Evolutionary conservation across 83 land plant genomes (phyloP).

Genomic region (Isoetes engelmannii): DNA sequence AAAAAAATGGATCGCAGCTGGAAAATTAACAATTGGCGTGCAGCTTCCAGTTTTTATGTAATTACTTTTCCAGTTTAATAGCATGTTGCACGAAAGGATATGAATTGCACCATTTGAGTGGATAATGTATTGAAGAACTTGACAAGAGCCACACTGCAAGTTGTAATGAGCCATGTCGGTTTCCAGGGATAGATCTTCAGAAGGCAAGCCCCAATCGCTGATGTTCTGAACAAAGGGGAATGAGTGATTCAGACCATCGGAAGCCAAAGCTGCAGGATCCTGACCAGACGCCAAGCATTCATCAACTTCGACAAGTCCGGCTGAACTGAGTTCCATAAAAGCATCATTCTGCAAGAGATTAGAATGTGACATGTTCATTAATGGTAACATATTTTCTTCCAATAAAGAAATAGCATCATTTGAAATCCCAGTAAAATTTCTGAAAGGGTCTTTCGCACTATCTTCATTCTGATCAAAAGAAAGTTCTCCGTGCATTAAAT

Average conservation of each 20-base stretch:
- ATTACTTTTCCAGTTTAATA: neutral
- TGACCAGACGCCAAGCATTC: neutral
- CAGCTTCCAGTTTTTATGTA: neutral
- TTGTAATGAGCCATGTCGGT: slow-evolving; percentile 4
- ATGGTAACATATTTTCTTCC: neutral
- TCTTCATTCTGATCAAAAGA: neutral
- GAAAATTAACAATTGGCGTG: neutral
- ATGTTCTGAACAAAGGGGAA: neutral
- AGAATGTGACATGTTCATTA: neutral
- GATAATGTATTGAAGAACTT: slow-evolving; percentile 11
- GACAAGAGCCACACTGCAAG: slow-evolving; percentile 13
- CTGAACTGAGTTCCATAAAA: neutral
- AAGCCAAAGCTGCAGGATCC: neutral
- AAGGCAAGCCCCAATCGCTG: neutral
- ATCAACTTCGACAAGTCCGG: neutral
- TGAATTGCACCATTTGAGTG: slow-evolving; percentile 14
- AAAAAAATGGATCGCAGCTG: neutral
- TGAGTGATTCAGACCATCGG: neutral
- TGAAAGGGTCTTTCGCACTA: neutral
- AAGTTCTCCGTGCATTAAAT: neutral
- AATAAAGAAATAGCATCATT: neutral
- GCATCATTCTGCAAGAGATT: neutral
- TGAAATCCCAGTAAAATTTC: neutral
- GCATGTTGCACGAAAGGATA: neutral
- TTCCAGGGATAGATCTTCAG: neutral